These are phyloP conservation scores for Arctium minus DNA, from an alignment of 129 eudicot species.

Conservation along the genomic window DNA sequence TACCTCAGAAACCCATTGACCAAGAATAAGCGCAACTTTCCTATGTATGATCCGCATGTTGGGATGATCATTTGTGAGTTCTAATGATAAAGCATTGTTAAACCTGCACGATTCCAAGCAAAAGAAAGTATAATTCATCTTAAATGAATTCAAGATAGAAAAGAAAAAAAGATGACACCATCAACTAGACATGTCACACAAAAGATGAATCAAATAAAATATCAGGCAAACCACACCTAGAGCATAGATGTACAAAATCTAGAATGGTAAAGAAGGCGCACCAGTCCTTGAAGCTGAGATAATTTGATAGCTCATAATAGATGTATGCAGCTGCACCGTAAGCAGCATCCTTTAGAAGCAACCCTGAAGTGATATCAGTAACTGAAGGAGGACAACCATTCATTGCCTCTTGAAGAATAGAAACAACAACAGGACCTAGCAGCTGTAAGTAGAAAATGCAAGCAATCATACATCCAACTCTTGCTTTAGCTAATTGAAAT, in stretches of 20 bases:
- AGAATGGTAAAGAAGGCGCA: conserved; percentile 29
- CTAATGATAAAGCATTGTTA: conserved; percentile 80
- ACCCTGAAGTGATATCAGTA: conserved; percentile 72
- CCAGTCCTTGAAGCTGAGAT: conserved; percentile 96
- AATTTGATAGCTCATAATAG: conserved; percentile 91
- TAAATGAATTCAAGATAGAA: conserved; percentile 3
- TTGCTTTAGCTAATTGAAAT: neutral
- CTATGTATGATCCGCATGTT: conserved; percentile 94
- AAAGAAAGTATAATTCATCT: neutral
- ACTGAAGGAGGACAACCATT: conserved; percentile 81
- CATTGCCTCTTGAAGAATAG: conserved; percentile 98
- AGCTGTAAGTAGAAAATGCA: conserved; percentile 45
- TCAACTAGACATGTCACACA: neutral
- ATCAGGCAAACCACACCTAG: neutral
- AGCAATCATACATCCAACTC: conserved; percentile 1
- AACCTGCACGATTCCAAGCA: conserved; percentile 52
- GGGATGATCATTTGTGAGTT: conserved; percentile 88
- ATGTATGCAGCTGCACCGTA: conserved; percentile 98
- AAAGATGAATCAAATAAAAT: neutral
- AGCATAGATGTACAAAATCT: neutral
- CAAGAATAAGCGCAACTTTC: conserved; percentile 96
- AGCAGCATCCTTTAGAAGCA: conserved; percentile 97
- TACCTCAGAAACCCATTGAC: conserved; percentile 99
- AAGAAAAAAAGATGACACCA: neutral
- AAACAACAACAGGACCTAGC: conserved; percentile 93